Evolutionary conservation across 495 filamentous ascomycete genomes (phyloP), one percentile per base, ranked within the genome.

Genomic region (Copromyces sp.): DNA sequence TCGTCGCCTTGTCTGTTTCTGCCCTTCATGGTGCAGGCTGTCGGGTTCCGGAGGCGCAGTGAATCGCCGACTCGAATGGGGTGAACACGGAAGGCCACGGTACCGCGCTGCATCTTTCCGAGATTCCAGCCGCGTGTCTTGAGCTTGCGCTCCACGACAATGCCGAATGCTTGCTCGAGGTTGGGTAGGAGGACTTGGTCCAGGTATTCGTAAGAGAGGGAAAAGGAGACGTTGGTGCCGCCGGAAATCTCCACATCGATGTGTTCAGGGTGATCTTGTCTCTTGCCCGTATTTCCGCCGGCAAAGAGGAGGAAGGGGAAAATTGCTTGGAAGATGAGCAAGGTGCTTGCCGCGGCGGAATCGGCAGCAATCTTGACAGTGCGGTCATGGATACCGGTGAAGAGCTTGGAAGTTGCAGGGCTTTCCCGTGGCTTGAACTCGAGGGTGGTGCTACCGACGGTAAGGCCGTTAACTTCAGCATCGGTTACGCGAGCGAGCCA

Each of bases 311-410:
- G 79, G 79, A 90, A 94, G 0, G 94, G 94, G 47, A 96, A 87
- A 4, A 97, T 81, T 3, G 94, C 91, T 80, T 97, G 94, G 74
- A 95, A 88, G 38, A 95, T 88, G n/a, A 96, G 84, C 70, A 89
- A 82, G 0, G 92, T 86, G 59, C 86, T 89, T 0, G 84, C 82
- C 3, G 83, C 85, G 12, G 73, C 73, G 9, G 81, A 84, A 29
- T 82, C 81, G 29, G 85, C 79, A 11, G 73, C 76, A 71, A 88
- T 83, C 37, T 77, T 78, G 75, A 88, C 81, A 70, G 81, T 80
- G 29, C 84, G 80, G 11, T 75, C 42, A 37, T 65, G 53, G 7
- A 65, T 65, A 17, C 53, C 53, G 29, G 53, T 65, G 29, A 65
- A 65, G 53, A 65, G 29, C 16, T 75, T 53, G 3, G 86, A 74